Conservation (phyloP, 2,329 filamentous ascomycete species). For the Alternaria longipes region DNA sequence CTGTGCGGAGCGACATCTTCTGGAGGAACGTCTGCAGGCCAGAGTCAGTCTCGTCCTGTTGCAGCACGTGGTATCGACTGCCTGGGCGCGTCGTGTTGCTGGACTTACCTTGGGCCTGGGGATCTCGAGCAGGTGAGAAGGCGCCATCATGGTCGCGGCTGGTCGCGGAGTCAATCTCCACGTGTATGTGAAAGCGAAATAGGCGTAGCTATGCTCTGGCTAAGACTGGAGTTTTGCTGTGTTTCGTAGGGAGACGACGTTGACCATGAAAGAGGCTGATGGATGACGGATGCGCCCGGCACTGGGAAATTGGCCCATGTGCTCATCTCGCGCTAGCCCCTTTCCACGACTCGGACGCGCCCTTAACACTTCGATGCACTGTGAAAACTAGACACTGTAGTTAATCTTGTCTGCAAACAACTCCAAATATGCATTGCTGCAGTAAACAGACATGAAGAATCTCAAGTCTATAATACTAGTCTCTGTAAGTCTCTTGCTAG, state of each 20-base stretch:
- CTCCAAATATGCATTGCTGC: no score
- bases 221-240: slow-evolving; percentile 23
- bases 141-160: slow-evolving; percentile 41
- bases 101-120: slow-evolving; percentile 50
- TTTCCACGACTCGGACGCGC: slow-evolving; percentile 8
- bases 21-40: slow-evolving; percentile 78
- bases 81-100: slow-evolving; percentile 11
- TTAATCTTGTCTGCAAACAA: no score
- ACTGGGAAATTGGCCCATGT: slow-evolving; percentile 31
- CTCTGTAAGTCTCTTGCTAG: no score
- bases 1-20: slow-evolving; percentile 85
- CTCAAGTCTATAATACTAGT: no score
- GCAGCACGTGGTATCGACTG: neutral
- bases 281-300: slow-evolving; percentile 28
- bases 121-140: slow-evolving; percentile 47
- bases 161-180: slow-evolving; percentile 8
- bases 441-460: no score
- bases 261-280: slow-evolving; percentile 16
- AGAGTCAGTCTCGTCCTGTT: slow-evolving; percentile 23
- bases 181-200: slow-evolving; percentile 3
- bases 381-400: no score
- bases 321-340: slow-evolving; percentile 8
- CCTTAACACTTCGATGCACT: no score
- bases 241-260: slow-evolving; percentile 1
- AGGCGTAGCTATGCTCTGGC: slow-evolving; percentile 27